Evolutionary conservation across 305 asterid species (phyloP), one percentile per base, ranked within the genome.

Genomic region (Stenogyne calaminthoides): DNA sequence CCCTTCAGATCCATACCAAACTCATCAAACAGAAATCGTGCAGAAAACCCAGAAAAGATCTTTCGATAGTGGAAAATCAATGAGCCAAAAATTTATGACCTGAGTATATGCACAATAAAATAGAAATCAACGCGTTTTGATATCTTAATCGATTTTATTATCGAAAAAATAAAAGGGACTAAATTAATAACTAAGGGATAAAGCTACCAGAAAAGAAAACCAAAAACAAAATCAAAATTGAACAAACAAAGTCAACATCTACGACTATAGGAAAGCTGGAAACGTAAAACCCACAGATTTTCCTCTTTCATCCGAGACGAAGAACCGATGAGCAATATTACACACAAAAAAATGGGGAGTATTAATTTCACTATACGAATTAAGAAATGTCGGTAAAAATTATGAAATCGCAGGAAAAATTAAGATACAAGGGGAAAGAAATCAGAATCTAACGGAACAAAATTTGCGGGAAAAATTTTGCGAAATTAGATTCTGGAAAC

Each of bases 241-340:
- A 71, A 12, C 64, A 72, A 62, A 79, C 65, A 78, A 75, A 70
- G 80, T 78, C 84, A 81, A 84, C 81, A 80, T 72, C 83, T 75
- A 52, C 47, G 74, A 67, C 62, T 58, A 40, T 14, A 70, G 20
- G 40, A 49, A 16, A 39, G 77, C 68, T 39, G 46, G 74, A 44
- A 70, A 65, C 40, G 63, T 19, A 76, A 81, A 78, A 59, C 74
- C 82, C 77, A 75, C 78, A 55, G 68, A 66, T 46, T 46, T 69
- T 56, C 58, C 22, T 40, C 76, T 62, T 56, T 61, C 55, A 69
- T 67, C 74, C 34, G 70, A 64, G 65, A 63, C 8, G 15, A 74
- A 46, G 69, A 51, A 49, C 9, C 69, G 47, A 69, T 56, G 59
- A 37, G 59, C 49, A 73, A 51, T 39, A 73, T 19, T 2, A 15